Evolutionary conservation across 768 basidiomycete species (phyloP).

Genomic region (Cystofilobasidium ferigula): DNA sequence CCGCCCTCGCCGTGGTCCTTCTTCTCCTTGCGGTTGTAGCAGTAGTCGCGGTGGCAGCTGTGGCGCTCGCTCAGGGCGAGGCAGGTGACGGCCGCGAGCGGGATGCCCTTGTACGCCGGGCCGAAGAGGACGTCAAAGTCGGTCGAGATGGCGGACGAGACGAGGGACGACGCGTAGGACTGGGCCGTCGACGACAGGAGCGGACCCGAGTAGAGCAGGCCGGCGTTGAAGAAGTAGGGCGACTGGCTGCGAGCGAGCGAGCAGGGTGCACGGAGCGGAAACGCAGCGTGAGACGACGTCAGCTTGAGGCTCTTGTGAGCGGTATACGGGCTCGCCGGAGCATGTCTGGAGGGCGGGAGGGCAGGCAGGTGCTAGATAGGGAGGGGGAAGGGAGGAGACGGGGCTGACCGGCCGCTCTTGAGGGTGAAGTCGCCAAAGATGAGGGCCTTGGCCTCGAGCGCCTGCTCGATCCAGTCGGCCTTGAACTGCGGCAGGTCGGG

Average conservation of each 20-base stretch:
- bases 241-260: constrained; percentile 49
- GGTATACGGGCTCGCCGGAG: too few relatives aligned
- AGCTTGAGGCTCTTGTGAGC: too few relatives aligned
- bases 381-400: constrained; percentile 2
- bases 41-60: constrained; percentile 60
- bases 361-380: too few relatives aligned
- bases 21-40: constrained; percentile 87
- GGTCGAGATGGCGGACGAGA: constrained; percentile 44
- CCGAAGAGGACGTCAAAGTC: constrained; percentile 80
- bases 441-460: constrained; percentile 38
- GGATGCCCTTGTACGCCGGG: constrained; percentile 94
- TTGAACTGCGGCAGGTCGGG: constrained; percentile 29
- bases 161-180: constrained; percentile 74
- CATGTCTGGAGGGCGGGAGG: background rate
- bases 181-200: constrained; percentile 64
- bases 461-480: constrained; percentile 38
- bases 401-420: constrained; percentile 80
- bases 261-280: background rate
- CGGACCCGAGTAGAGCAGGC: constrained; percentile 69
- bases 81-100: constrained; percentile 74
- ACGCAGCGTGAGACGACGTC: background rate
- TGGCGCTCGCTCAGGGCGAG: constrained; percentile 61
- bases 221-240: constrained; percentile 96
- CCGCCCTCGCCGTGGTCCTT: constrained; percentile 98
- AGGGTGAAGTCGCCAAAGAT: constrained; percentile 79